Conservation (phyloP, 2,329 filamentous ascomycete species). For the Paracamarosporium sp. region DNA sequence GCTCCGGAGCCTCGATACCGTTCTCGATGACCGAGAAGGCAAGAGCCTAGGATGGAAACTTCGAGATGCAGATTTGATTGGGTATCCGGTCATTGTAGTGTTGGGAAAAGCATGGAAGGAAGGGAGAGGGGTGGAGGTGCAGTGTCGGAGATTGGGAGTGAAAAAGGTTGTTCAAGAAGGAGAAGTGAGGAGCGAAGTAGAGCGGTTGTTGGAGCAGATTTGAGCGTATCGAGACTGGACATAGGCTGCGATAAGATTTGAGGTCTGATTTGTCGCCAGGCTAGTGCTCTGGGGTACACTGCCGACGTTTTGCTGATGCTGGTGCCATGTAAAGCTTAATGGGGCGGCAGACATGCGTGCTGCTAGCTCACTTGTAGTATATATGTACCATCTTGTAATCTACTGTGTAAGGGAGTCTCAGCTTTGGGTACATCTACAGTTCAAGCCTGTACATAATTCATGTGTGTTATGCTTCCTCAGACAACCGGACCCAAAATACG, state of each 20-base stretch:
- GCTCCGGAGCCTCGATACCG: constrained; percentile 48
- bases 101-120: constrained; percentile 62
- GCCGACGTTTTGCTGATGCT: neutral
- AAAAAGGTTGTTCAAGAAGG: constrained; percentile 65
- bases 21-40: constrained; percentile 52
- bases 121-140: constrained; percentile 69
- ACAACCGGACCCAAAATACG: no score
- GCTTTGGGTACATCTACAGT: no score
- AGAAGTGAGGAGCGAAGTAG: constrained; percentile 54
- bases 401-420: no score
- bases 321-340: neutral
- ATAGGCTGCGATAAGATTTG: neutral
- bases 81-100: constrained; percentile 84
- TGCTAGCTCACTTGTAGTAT: no score
- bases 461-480: no score
- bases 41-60: constrained; percentile 82
- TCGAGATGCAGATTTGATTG: constrained; percentile 85
- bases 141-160: constrained; percentile 73
- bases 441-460: no score
- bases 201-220: constrained; percentile 25
- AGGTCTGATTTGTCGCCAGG: neutral
- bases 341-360: no score
- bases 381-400: no score
- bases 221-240: constrained; percentile 5
- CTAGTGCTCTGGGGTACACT: neutral